Conservation (phyloP, 2,329 filamentous ascomycete species). For the Fusarium concolor region DNA sequence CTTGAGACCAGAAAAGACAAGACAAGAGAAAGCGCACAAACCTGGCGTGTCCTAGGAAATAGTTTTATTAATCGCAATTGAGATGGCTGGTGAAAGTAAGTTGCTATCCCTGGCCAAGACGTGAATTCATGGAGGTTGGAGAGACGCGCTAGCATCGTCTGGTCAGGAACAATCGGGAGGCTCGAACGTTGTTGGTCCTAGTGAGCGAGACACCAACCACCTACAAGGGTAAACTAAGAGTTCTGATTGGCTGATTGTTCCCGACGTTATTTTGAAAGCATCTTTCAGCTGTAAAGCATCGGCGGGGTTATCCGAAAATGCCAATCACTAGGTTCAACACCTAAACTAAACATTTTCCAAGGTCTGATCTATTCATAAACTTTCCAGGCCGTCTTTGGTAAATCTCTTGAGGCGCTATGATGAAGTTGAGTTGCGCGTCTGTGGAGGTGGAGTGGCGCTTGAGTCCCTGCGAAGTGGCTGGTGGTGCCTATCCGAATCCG, state of each 20-base stretch:
- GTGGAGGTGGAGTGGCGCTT: slow-evolving; percentile 39
- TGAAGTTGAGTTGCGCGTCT: slow-evolving; percentile 25
- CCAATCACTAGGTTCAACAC: background rate
- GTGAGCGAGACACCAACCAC: slow-evolving; percentile 33
- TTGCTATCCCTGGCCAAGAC: slow-evolving; percentile 17
- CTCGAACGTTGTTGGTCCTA: slow-evolving; percentile 20
- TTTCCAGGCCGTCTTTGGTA: background rate
- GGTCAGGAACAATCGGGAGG: slow-evolving; percentile 31
- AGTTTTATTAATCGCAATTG: slow-evolving; percentile 44
- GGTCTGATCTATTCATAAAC: background rate
- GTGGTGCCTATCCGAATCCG: slow-evolving; percentile 22
- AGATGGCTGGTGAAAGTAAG: slow-evolving; percentile 44
- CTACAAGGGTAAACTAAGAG: background rate
- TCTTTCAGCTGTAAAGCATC: slow-evolving; percentile 9
- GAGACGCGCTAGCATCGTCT: slow-evolving; percentile 31
- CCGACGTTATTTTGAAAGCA: slow-evolving; percentile 3
- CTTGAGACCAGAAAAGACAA: slow-evolving; percentile 25
- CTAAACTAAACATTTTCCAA: background rate
- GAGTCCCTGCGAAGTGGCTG: slow-evolving; percentile 25
- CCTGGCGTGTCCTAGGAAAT: slow-evolving; percentile 24
- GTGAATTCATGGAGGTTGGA: slow-evolving; percentile 45
- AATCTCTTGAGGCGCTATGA: background rate
- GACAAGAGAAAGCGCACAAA: slow-evolving; percentile 8
- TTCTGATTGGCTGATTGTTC: slow-evolving; percentile 23
- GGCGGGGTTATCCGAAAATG: slow-evolving; percentile 1